Evolutionary conservation across 768 basidiomycete genomes (phyloP), one percentile per base, ranked within the genome.

Genomic region (Kwoniella heveanensis): DNA sequence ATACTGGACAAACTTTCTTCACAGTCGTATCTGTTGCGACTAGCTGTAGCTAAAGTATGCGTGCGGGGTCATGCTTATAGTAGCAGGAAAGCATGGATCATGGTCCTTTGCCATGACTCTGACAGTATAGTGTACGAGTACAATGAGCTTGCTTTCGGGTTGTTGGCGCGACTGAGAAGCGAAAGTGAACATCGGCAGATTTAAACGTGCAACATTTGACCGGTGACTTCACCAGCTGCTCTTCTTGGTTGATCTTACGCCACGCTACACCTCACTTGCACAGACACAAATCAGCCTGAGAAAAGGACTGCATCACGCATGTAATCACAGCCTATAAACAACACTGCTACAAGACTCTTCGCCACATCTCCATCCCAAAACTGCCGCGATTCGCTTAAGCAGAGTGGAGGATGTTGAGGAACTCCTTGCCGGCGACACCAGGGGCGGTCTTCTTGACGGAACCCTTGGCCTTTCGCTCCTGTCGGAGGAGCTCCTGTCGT

Each of bases 381-480:
- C 21, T n/a, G 39, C 8, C 39, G 19, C 39, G 17, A 44, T 44
- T 8, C 54, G 49, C 64, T 90, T 83, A 96, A 80, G 91, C 88
- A 80, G 93, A 89, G 72, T 90, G 88, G 77, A 97, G 86, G 67
- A 85, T 90, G 63, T 84, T 83, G 79, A 92, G 84, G 91, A 95
- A 95, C 52, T 86, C 85, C 82, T 91, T 87, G 78, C 89, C 88
- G 64, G 92, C 83, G 81, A 81, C 88, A 88, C 58, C 70, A 39
- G 79, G 85, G 80, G 83, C 88, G 88, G 85, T 86, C 85, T 71
- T 83, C 83, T 85, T 86, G 80, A 82, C 82, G 60, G 73, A 67
- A 48, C 69, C 72, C 73, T 79, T 77, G 64, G 64, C 56, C 64
- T 74, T 72, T 44, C 68, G 68, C 77, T 81, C 71, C 52, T 64